Evolutionary conservation across 495 filamentous ascomycete genomes (phyloP).

Genomic region (Clohesyomyces aquaticus): DNA sequence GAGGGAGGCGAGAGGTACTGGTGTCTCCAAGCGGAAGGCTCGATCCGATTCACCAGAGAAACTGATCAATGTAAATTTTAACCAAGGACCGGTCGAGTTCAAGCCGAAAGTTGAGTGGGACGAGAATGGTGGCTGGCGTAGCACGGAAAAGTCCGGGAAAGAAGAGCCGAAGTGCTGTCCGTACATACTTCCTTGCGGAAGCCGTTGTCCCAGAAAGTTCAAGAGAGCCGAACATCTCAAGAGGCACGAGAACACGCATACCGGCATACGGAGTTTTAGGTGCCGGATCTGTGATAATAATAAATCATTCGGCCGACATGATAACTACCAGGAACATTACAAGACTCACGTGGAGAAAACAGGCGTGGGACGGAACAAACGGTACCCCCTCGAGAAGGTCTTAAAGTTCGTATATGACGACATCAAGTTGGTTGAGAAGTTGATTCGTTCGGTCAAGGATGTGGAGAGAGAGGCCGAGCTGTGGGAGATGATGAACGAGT

Average conservation of each 20-base stretch:
- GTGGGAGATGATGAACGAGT: too few relatives aligned
- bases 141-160: neutral
- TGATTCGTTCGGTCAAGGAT: too few relatives aligned
- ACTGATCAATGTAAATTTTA: too few relatives aligned
- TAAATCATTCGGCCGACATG: constrained; percentile 20
- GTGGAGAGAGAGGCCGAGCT: too few relatives aligned
- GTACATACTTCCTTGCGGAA: neutral
- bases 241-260: constrained; percentile 19
- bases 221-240: constrained; percentile 28
- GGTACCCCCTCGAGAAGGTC: constrained; percentile 9
- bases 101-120: too few relatives aligned
- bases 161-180: neutral
- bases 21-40: too few relatives aligned
- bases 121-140: neutral
- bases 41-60: too few relatives aligned
- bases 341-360: constrained; percentile 20
- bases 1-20: too few relatives aligned
- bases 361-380: constrained; percentile 17
- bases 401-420: neutral
- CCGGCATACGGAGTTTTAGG: neutral
- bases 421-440: constrained; percentile 17
- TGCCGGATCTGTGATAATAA: constrained; percentile 14
- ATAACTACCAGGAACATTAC: constrained; percentile 28
- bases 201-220: constrained; percentile 3
- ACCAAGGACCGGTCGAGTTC: too few relatives aligned